phyloP scores from a whole-genome alignment of 108 stramenopile genomes.

The Fragilariopsis cylindrus region DNA sequence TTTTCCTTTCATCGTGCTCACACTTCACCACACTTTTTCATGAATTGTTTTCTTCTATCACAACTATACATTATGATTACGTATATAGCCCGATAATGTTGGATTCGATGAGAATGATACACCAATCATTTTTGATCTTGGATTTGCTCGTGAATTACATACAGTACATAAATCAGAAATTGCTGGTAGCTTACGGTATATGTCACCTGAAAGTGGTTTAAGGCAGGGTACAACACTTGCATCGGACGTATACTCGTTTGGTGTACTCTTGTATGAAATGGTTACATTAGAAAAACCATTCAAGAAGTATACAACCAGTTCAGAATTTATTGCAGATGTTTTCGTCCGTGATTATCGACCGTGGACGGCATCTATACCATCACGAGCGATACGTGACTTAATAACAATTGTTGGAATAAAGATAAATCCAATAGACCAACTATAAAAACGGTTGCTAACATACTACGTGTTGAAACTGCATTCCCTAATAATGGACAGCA shows the following conservation, averaged over 20 bases:
- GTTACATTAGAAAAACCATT: conserved; percentile 48
- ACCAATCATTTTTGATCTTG: conserved; percentile 63
- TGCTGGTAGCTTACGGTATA: conserved; percentile 60
- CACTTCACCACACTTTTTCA: not conserved
- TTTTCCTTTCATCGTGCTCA: too few relatives aligned
- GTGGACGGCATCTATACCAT: conserved; percentile 30
- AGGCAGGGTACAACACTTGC: conserved; percentile 40
- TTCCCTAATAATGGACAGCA: not conserved
- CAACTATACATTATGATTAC: not conserved
- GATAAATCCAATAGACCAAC: conserved; percentile 40
- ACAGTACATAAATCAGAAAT: conserved; percentile 37
- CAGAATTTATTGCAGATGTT: conserved; percentile 43
- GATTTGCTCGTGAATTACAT: conserved; percentile 49
- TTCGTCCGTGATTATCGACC: conserved; percentile 44
- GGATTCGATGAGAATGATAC: conserved; percentile 43
- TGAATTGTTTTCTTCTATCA: not conserved
- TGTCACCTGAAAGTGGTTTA: conserved; percentile 62
- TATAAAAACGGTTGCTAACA: conserved; percentile 40
- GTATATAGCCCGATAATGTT: conserved; percentile 54
- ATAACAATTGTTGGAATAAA: conserved; percentile 51
- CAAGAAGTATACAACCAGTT: conserved; percentile 31
- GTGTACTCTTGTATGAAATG: conserved; percentile 53
- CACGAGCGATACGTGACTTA: conserved; percentile 30
- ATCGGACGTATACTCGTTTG: conserved; percentile 63
- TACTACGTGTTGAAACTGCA: conserved; percentile 21